A percentile compares a stretch with the other conserved stretches of the same genome.
Conservation (phyloP, 352 stramenopile genomes). For the Globisporangium sylvaticum region DNA sequence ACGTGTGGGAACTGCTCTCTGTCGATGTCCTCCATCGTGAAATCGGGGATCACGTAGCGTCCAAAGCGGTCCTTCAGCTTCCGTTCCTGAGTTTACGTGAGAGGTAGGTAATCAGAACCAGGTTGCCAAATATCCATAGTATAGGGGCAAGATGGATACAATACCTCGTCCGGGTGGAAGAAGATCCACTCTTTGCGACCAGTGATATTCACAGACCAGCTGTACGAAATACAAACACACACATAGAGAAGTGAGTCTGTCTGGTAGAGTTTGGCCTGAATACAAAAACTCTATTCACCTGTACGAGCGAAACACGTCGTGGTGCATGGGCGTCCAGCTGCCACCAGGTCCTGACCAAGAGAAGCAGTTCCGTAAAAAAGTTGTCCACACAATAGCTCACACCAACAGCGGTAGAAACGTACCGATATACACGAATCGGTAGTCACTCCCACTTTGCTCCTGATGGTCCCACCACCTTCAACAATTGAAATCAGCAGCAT, state of each 20-base stretch:
- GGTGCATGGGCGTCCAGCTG: conserved; percentile 91
- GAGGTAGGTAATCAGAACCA: background rate
- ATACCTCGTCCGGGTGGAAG: conserved; percentile 74
- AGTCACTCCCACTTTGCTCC: conserved; percentile 73
- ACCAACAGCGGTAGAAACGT: background rate
- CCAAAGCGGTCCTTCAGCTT: conserved; percentile 79
- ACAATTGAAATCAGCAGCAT: background rate
- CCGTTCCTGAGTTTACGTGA: conserved; percentile 34
- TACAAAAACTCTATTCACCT: conserved; percentile 37
- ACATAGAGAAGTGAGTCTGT: background rate
- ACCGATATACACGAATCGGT: conserved; percentile 97
- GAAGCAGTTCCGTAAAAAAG: background rate
- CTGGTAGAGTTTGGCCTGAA: background rate
- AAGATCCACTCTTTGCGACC: conserved; percentile 94
- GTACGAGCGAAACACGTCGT: conserved; percentile 96
- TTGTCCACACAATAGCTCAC: background rate
- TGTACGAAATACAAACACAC: conserved; percentile 15
- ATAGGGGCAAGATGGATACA: conserved; percentile 16
- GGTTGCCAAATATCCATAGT: background rate
- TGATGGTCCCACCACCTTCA: conserved; percentile 78
- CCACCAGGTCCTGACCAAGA: conserved; percentile 58
- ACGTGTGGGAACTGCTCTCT: conserved; percentile 49
- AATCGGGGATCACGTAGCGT: conserved; percentile 47
- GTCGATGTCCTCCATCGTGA: conserved; percentile 43
- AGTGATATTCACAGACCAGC: conserved; percentile 96